Evolutionary conservation across 345 rosid species (phyloP).

Genomic region (Salix koriyanagi): DNA sequence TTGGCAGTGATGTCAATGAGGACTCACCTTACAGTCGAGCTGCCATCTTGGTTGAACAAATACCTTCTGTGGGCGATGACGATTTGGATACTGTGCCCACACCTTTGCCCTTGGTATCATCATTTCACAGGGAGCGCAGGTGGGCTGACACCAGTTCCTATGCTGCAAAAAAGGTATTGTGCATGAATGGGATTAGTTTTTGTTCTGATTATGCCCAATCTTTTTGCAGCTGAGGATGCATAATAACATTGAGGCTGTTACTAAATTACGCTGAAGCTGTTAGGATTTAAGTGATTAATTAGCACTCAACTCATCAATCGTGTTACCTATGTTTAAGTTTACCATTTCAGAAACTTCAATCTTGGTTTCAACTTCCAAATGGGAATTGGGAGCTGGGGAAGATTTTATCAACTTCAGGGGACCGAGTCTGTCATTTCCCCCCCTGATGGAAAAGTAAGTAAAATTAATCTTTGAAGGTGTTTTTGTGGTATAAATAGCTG

Average conservation of each 20-base stretch:
- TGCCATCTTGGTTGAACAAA: slow-evolving; percentile 37
- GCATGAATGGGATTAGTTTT: not conserved
- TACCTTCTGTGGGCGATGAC: slow-evolving; percentile 42
- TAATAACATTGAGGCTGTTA: not conserved
- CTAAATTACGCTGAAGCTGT: slow-evolving; percentile 4
- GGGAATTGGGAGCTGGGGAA: slow-evolving; percentile 89
- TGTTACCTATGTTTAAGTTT: slow-evolving; percentile 19
- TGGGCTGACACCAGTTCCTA: slow-evolving; percentile 78
- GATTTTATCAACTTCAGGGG: slow-evolving; percentile 62
- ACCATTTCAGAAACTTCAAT: slow-evolving; percentile 65
- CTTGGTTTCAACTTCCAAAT: slow-evolving; percentile 80
- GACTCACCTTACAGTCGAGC: slow-evolving; percentile 76
- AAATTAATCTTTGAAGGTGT: slow-evolving; percentile 2
- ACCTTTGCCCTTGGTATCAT: slow-evolving; percentile 46
- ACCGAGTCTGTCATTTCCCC: slow-evolving; percentile 60
- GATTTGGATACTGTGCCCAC: slow-evolving; percentile 41
- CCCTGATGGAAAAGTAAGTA: slow-evolving; percentile 75
- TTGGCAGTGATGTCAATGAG: slow-evolving; percentile 36
- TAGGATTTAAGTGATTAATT: not conserved
- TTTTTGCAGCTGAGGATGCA: not conserved
- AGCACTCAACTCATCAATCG: slow-evolving; percentile 2
- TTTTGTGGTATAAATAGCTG: slow-evolving; percentile 9
- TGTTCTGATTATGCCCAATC: not conserved
- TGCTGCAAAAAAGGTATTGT: slow-evolving; percentile 67
- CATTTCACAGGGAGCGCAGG: slow-evolving; percentile 47